Percentiles rank a stretch among this genome's conserved stretches.
Conservation (phyloP, 441 rosid genomes). For the Jatropha podagrica region DNA sequence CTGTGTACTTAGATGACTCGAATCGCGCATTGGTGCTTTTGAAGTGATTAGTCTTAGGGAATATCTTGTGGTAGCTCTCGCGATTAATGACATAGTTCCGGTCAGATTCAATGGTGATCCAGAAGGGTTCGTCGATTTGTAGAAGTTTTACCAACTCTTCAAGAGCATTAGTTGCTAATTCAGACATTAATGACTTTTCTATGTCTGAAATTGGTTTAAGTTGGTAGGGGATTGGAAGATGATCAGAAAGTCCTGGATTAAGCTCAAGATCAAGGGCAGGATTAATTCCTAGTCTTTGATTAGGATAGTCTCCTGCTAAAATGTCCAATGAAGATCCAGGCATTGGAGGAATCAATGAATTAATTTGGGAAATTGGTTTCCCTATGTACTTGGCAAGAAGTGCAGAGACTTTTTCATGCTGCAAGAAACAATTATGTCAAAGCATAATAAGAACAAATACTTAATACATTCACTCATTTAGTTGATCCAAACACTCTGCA, state of each 20-base stretch:
- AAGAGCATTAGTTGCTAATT: slow-evolving; percentile 46
- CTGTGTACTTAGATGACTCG: slow-evolving; percentile 57
- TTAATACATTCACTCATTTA: too few species aligned
- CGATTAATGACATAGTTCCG: slow-evolving; percentile 40
- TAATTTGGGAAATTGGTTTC: slow-evolving; percentile 30
- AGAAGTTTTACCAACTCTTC: slow-evolving; percentile 53
- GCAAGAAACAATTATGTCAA: slow-evolving; percentile 9
- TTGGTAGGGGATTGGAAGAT: slow-evolving; percentile 5
- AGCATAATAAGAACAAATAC: too few species aligned
- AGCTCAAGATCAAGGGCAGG: slow-evolving; percentile 19
- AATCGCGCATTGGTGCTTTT: slow-evolving; percentile 36
- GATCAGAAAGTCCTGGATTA: not conserved
- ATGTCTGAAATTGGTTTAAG: slow-evolving; percentile 22
- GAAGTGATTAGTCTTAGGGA: slow-evolving; percentile 30
- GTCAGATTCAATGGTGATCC: slow-evolving; percentile 42
- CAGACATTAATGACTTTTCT: slow-evolving; percentile 39
- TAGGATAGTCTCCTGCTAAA: not conserved
- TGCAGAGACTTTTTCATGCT: slow-evolving; percentile 43
- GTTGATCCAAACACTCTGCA: too few species aligned
- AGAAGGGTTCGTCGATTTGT: slow-evolving; percentile 42
- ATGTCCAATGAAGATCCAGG: slow-evolving; percentile 12
- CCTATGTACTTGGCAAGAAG: slow-evolving; percentile 40
- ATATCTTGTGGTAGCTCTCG: slow-evolving; percentile 42
- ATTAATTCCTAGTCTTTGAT: slow-evolving; percentile 1
- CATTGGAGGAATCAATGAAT: slow-evolving; percentile 11